These are phyloP conservation scores for Cucumis sativus DNA, from an alignment of 306 rosid species.

Conservation along the genomic window DNA sequence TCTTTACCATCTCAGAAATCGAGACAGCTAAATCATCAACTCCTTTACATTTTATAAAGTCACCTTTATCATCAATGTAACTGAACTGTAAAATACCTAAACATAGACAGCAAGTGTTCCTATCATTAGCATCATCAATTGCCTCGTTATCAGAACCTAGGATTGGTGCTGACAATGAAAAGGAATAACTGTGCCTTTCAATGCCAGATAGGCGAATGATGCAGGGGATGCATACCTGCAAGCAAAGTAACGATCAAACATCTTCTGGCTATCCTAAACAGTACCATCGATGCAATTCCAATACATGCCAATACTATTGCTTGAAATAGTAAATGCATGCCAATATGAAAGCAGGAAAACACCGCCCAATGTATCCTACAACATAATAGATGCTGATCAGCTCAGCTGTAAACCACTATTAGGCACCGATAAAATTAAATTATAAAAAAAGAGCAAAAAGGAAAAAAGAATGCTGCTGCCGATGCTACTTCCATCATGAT, in stretches of 20 bases:
- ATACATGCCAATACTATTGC: background rate
- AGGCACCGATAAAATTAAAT: background rate
- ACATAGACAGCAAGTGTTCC: conserved; percentile 40
- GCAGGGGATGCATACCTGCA: conserved; percentile 66
- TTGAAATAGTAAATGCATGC: background rate
- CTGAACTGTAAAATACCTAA: conserved; percentile 73
- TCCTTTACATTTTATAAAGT: conserved; percentile 15
- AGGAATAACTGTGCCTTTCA: conserved; percentile 21
- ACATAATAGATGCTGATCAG: background rate
- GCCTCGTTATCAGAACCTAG: conserved; percentile 22
- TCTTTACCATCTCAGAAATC: conserved; percentile 38
- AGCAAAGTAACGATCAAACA: background rate
- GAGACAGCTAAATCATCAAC: conserved; percentile 34
- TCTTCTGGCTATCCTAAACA: background rate
- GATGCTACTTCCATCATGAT: background rate
- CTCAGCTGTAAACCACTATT: background rate
- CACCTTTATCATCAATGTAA: conserved; percentile 18
- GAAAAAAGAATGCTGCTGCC: background rate
- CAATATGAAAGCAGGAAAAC: background rate
- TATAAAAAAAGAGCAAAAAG: too few species aligned
- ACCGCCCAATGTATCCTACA: background rate
- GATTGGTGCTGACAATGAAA: conserved; percentile 15
- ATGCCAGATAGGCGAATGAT: conserved; percentile 53
- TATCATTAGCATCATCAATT: conserved; percentile 8
- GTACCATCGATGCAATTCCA: background rate